Base-by-base conservation (phyloP, 108 stramenopile genomes). In the Craspedostauros australis region DNA sequence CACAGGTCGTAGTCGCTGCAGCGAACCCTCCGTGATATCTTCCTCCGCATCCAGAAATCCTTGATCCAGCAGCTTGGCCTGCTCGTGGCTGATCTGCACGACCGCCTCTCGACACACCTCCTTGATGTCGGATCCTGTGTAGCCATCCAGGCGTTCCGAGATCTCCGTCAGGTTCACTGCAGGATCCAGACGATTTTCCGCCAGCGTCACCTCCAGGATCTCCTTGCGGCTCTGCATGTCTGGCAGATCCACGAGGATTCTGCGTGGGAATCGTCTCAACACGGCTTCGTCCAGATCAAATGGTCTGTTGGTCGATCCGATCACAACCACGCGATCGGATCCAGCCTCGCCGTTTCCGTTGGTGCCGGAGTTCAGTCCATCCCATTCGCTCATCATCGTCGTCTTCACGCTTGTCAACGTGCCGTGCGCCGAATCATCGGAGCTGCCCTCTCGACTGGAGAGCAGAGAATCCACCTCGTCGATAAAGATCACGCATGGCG, bases 201-300 rank as follows among this genome's bases (percentile, higher is more conserved):
- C 81, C 37, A 97, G 68, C 1, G 94, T 93, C 2, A 95, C 94
- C 43, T 85, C 82, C 16, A 97, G 69, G 38, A 97, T 97, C 52
- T 93, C 95, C 44, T 61, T 68, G 43, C 94, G 72, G 5, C 94
- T 95, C 29, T 80, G 81, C 8, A 87, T 59, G 51, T 97, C 96
- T 15, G 96, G 96, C 27, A 97, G 68, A 62, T 97, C 96, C 9
- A 98, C 97, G n/a, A 98, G 60, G 51, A 98, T 92, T 28, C 97
- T 75, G 19, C 97, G 79, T 5, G 97, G 95, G 57, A 98, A 85
- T 26, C 96, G 79, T 40, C 97, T 57, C 8, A 98, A 80, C 12
- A 98, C 96, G 2, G 97, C 97, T 68, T 98, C 95, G 53, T 98
- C 97, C 1, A 98, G 74, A 34, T 96, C 97, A 60, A 93, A 96